Base-by-base conservation (phyloP, 1,284 basidiomycete genomes). In the Melampsora larici-populina region DNA sequence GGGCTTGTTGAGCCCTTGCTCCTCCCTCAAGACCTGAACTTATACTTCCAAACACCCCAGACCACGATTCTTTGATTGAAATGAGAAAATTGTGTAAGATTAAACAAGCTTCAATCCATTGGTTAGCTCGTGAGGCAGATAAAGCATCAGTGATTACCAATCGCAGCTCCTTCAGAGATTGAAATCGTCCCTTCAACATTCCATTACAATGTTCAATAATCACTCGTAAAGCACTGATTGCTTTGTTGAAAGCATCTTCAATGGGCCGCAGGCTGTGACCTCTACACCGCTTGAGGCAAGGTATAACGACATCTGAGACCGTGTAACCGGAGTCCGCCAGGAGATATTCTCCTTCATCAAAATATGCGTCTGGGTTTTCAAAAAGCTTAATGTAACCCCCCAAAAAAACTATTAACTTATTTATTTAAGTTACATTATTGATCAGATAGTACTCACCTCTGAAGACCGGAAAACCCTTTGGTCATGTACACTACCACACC, bases 141-240 rank as follows among this genome's bases (percentile, higher is more conserved):
- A 21, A 18, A 1, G 31, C 24, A 13, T 24, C 43, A 0, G 6
- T 69, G 6, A 69, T 29, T 1, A 18, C 31, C 7, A n/a, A 15
- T 46, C 36, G 0, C 3, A 69, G 46, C 6, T 26, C 43, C 49
- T 31, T 0, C 8, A 69, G 26, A 1, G 40, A 69, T 69, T 69
- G 66, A 69, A 49, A 4, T 0, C 4, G 18, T 7, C 66, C 66
- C 48, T 69, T 69, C 0, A 49, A 9, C 24, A 49, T 48, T 2
- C 66, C 40, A 48, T 48, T 69, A 4, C 66, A 69, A 69, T 69
- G 66, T 2, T 69, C 40, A 49, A 48, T 69, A 29, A 43, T 31
- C n/a, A 69, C 66, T 11, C 40, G 5, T 1, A 69, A 26, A n/a
- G 1, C 15, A 36, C 36, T 36, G 36, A 36, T 36, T 36, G 36